Evolutionary conservation across 1,139 yeast genomes (phyloP), one percentile per base, ranked within the genome.

Genomic region (Pichia kudriavzevii): DNA sequence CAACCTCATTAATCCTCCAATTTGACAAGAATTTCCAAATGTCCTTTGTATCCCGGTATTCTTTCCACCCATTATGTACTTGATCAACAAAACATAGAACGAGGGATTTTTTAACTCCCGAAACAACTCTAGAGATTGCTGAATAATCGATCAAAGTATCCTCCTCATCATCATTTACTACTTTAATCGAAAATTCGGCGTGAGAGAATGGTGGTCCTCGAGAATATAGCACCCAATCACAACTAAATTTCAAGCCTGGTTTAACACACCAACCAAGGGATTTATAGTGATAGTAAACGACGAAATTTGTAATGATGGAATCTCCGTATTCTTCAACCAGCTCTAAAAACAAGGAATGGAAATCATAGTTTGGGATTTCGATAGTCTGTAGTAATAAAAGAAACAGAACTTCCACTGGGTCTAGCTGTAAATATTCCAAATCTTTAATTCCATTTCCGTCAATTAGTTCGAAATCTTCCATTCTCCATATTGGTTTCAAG

Each of bases 141-240:
- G 88, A 72, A 40, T 70, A 63, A 65, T 76, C 78, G 47, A 68
- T 66, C 80, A 91, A 81, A 33, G 65, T 64, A n/a, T 11, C 13
- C 4, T 30, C 3, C 18, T 34, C 37, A 25, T 39, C 34, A 18
- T 35, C 38, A 17, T 43, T 36, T 8, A 47, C 32, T 10, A 53
- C 40, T 16, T 39, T 45, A 2, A 59, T 44, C 4, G 93, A 84
- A 55, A 75, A 84, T 49, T 87, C 95, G 0, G 98, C 97, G 55
- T 91, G 99, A 31, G 80, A 74, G 54, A 88, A 87, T 1, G 96
- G 96, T 8, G 98, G 98, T 0, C 99, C 99, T 39, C 91, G 67
- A 38, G 79, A 75, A 56, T 91, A 91, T 7, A 91, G 63, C 14
- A 91, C 61, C 57, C 66, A 79, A 48, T 88, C 94, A 16, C 84